Percentiles rank a stretch among this genome's conserved stretches.
phyloP scores from a whole-genome alignment of 345 rosid genomes.

The Sisymbrium altissimum region DNA sequence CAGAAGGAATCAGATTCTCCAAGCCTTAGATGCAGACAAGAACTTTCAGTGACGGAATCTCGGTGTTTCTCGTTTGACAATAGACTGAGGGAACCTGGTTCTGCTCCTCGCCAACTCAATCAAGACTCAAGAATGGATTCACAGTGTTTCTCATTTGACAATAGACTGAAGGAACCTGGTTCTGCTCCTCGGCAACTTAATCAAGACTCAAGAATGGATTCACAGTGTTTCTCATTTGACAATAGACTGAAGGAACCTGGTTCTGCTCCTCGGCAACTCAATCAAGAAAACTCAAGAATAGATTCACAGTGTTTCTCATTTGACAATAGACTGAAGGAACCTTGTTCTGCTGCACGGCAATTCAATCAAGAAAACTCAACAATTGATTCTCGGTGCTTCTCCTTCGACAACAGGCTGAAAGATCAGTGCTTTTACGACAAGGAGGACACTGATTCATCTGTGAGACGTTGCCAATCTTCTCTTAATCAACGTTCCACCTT shows the following conservation, averaged over 20 bases:
- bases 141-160: slow-evolving; percentile 35
- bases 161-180: background rate
- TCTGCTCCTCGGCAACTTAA: slow-evolving; percentile 21
- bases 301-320: slow-evolving; percentile 38
- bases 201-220: slow-evolving; percentile 7
- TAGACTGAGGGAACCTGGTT: slow-evolving; percentile 7
- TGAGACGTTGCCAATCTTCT: slow-evolving; percentile 80
- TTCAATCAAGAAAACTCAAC: slow-evolving; percentile 44
- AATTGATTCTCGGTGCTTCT: slow-evolving; percentile 38
- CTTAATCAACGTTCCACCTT: slow-evolving; percentile 66
- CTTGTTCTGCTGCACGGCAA: background rate
- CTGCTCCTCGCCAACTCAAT: slow-evolving; percentile 13
- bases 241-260: slow-evolving; percentile 10
- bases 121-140: slow-evolving; percentile 36
- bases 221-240: slow-evolving; percentile 28
- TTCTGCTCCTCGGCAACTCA: slow-evolving; percentile 10
- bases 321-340: slow-evolving; percentile 25
- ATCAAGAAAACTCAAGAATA: slow-evolving; percentile 36
- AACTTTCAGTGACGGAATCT: background rate
- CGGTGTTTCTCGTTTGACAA: slow-evolving; percentile 27
- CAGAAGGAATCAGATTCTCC: slow-evolving; percentile 37
- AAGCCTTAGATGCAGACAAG: slow-evolving; percentile 25
- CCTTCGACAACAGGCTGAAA: slow-evolving; percentile 40
- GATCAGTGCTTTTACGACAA: slow-evolving; percentile 41
- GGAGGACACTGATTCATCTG: slow-evolving; percentile 52